Conservation (phyloP, 2,329 filamentous ascomycete genomes). For the Furcasterigmium sp. region DNA sequence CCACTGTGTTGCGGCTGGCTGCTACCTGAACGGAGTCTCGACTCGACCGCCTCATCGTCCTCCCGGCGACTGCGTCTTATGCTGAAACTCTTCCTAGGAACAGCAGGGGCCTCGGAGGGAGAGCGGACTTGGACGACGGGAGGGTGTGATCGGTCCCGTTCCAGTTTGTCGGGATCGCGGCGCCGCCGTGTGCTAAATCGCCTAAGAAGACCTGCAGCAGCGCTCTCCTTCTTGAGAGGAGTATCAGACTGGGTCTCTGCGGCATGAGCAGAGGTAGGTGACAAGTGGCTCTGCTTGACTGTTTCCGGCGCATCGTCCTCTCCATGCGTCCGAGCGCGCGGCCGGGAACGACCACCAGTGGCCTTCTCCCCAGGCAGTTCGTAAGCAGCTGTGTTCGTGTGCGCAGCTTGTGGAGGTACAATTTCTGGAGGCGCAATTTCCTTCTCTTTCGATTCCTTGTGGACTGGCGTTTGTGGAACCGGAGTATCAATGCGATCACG, state of each 20-base stretch:
- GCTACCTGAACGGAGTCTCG: slow-evolving; percentile 48
- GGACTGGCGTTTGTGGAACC: not conserved
- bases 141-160: slow-evolving; percentile 63
- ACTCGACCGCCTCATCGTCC: slow-evolving; percentile 41
- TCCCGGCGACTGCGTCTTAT: slow-evolving; percentile 59
- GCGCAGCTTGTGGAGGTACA: slow-evolving; percentile 74
- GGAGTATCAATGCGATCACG: slow-evolving; percentile 54
- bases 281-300: slow-evolving; percentile 59
- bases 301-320: slow-evolving; percentile 83
- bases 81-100: slow-evolving; percentile 83
- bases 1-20: slow-evolving; percentile 72
- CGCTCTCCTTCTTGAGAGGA: slow-evolving; percentile 75
- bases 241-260: slow-evolving; percentile 55
- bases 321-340: slow-evolving; percentile 85
- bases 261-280: slow-evolving; percentile 37
- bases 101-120: slow-evolving; percentile 58
- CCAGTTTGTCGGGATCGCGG: slow-evolving; percentile 58
- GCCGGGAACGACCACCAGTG: slow-evolving; percentile 76
- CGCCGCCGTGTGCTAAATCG: slow-evolving; percentile 85
- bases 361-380: slow-evolving; percentile 87
- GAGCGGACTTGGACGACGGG: slow-evolving; percentile 74
- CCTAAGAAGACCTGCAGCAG: slow-evolving; percentile 76
- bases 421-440: slow-evolving; percentile 63
- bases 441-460: slow-evolving; percentile 22
- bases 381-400: slow-evolving; percentile 80